Percentiles rank a stretch among this genome's conserved stretches.
These are phyloP conservation scores for Colletotrichum phormii DNA, from an alignment of 2,329 filamentous ascomycete species.

Conservation along the genomic window DNA sequence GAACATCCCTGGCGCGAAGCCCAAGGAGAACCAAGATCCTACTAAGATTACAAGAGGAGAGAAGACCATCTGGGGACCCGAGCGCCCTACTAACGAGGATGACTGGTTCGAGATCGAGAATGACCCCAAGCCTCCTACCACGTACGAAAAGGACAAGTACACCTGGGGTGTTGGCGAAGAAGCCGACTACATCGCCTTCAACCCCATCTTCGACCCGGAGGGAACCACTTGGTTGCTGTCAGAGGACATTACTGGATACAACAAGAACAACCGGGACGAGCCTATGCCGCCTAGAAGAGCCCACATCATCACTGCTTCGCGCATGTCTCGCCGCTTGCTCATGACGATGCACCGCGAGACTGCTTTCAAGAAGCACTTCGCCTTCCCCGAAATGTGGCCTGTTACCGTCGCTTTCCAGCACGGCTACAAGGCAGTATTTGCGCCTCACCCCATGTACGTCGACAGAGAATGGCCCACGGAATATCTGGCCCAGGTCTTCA, in stretches of 20 bases:
- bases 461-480: constrained; percentile 87
- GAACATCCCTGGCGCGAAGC: constrained; percentile 55
- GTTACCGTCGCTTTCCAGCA: constrained; percentile 89
- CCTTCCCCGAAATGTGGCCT: constrained; percentile 98
- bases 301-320: constrained; percentile 88
- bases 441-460: constrained; percentile 88
- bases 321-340: constrained; percentile 84
- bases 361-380: constrained; percentile 84
- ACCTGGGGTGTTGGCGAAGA: constrained; percentile 91
- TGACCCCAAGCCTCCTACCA: constrained; percentile 79
- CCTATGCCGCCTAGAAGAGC: constrained; percentile 77
- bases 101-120: constrained; percentile 80
- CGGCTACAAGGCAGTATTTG: constrained; percentile 91
- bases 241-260: constrained; percentile 88
- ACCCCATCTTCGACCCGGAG: constrained; percentile 90
- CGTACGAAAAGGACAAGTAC: constrained; percentile 83
- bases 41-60: constrained; percentile 54
- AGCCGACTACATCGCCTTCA: constrained; percentile 91
- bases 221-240: constrained; percentile 86
- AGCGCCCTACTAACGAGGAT: constrained; percentile 72
- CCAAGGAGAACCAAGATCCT: constrained; percentile 44
- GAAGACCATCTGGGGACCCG: constrained; percentile 85
- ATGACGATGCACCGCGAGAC: constrained; percentile 93
- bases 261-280: constrained; percentile 68
- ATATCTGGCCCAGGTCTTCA: constrained; percentile 83